A percentile compares a stretch with the other conserved stretches of the same genome.
These are phyloP conservation scores for Penicillium corylophilum DNA, from an alignment of 2,329 filamentous ascomycete genomes.

Conservation along the genomic window DNA sequence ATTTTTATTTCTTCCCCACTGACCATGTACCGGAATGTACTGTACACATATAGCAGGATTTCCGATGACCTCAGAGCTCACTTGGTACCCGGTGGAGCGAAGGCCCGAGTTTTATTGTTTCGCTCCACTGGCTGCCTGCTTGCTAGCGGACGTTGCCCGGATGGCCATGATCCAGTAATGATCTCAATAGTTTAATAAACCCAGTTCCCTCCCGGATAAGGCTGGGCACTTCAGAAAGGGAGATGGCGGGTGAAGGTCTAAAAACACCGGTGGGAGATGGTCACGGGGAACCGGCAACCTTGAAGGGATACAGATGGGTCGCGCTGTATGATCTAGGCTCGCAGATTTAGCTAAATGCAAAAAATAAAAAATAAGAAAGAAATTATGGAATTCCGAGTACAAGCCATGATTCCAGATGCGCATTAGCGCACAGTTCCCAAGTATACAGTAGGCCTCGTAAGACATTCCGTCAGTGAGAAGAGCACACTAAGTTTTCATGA, in stretches of 20 bases:
- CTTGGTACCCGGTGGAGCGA: constrained; percentile 7
- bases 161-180: not conserved
- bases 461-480: not conserved
- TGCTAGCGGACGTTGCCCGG: not conserved
- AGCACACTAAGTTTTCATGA: no score
- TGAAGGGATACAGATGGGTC: not conserved
- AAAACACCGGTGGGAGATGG: not conserved
- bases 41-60: not conserved
- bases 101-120: constrained; percentile 5
- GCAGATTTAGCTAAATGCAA: not conserved
- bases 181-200: not conserved
- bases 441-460: not conserved
- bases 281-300: not conserved
- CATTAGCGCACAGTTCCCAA: not conserved
- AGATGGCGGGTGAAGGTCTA: not conserved
- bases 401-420: not conserved
- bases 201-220: not conserved
- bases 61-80: constrained; percentile 11
- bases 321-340: not conserved
- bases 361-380: not conserved
- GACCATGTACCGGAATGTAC: not conserved
- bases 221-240: not conserved
- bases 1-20: not conserved
- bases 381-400: not conserved
- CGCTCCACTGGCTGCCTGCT: not conserved